Percentiles rank a stretch among this genome's conserved stretches.
phyloP scores from a whole-genome alignment of 352 stramenopile species.

The Phytophthora citricola region DNA sequence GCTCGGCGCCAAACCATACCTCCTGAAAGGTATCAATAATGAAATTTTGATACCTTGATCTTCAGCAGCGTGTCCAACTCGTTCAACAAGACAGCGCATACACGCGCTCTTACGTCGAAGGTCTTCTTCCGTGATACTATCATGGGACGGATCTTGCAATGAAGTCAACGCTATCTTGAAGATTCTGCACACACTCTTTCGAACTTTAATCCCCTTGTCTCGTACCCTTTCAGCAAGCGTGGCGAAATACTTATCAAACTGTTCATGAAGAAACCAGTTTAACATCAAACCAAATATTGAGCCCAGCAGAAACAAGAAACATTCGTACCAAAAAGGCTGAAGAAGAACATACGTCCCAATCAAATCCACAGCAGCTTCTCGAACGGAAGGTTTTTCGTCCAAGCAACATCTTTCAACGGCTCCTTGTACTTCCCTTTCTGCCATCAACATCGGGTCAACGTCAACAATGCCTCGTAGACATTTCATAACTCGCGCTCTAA shows the following conservation, averaged over 20 bases:
- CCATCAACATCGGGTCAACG: constrained; percentile 87
- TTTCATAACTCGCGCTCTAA: constrained; percentile 83
- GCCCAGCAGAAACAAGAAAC: background rate
- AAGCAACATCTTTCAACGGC: constrained; percentile 74
- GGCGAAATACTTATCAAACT: constrained; percentile 88
- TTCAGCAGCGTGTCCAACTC: constrained; percentile 74
- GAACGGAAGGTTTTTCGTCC: constrained; percentile 82
- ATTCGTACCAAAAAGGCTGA: constrained; percentile 74
- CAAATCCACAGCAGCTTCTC: constrained; percentile 85
- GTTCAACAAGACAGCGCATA: constrained; percentile 79
- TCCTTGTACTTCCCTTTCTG: constrained; percentile 56
- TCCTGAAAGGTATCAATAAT: constrained; percentile 90
- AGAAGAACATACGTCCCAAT: constrained; percentile 82
- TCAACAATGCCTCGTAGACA: constrained; percentile 79
- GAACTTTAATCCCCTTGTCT: constrained; percentile 87
- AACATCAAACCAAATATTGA: constrained; percentile 5
- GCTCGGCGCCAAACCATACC: constrained; percentile 80
- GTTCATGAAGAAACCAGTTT: constrained; percentile 7
- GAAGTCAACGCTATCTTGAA: constrained; percentile 56
- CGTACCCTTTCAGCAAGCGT: constrained; percentile 74
- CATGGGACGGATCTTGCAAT: constrained; percentile 18
- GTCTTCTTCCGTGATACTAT: constrained; percentile 34
- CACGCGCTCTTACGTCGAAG: constrained; percentile 65
- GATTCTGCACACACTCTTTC: constrained; percentile 87
- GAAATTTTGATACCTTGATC: constrained; percentile 85